Percentiles rank a stretch among this genome's conserved stretches.
These are phyloP conservation scores for Filobasidium wieringae DNA, from an alignment of 768 basidiomycete genomes.

Conservation along the genomic window DNA sequence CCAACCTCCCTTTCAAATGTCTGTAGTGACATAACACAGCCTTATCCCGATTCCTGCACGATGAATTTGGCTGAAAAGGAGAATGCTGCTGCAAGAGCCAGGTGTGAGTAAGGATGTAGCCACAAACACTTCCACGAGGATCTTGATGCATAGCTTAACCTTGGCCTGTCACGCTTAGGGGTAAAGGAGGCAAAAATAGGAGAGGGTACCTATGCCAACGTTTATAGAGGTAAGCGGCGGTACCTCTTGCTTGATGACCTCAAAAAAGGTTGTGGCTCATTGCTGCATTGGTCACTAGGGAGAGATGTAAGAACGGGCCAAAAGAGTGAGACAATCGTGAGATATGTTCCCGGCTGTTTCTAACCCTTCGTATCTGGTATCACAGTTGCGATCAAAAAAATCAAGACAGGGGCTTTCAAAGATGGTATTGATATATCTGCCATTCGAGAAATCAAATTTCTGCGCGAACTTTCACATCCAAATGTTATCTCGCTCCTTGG, in stretches of 20 bases:
- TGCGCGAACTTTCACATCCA: constrained; percentile 83
- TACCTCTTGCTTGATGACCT: too few species aligned
- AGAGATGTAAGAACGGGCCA: constrained; percentile 20
- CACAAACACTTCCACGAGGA: neutral
- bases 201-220: constrained; percentile 85
- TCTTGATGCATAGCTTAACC: neutral
- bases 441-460: constrained; percentile 91
- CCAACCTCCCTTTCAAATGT: too few species aligned
- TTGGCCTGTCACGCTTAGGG: constrained; percentile 18
- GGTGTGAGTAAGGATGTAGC: constrained; percentile 4
- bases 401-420: constrained; percentile 81
- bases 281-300: too few species aligned
- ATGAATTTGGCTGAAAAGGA: constrained; percentile 9
- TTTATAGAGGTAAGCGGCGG: constrained; percentile 60
- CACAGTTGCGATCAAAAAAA: constrained; percentile 84
- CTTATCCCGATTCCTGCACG: neutral
- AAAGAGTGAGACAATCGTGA: too few species aligned
- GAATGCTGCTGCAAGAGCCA: constrained; percentile 5
- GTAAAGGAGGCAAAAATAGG: constrained; percentile 44
- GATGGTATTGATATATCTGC: constrained; percentile 99
- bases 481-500: constrained; percentile 84
- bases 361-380: neutral
- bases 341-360: neutral
- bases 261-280: too few species aligned
- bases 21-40: too few species aligned